These are phyloP conservation scores for Papiliotrema nemorosa DNA, from an alignment of 1,284 basidiomycete genomes.

Conservation along the genomic window DNA sequence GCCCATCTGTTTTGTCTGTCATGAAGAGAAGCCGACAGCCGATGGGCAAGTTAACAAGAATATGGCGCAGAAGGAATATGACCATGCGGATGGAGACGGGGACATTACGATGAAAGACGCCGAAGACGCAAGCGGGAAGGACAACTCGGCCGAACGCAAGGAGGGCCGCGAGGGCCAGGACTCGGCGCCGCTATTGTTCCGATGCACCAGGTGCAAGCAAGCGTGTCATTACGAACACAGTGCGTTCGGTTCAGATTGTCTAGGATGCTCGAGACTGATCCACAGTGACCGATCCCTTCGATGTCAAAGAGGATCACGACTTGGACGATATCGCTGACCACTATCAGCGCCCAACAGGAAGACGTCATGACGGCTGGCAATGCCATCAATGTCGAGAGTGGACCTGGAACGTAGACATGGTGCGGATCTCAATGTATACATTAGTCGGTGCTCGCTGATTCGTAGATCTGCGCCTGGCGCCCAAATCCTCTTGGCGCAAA, in stretches of 20 bases:
- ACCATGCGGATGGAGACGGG: background rate
- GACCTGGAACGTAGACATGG: slow-evolving; percentile 64
- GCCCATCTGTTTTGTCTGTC: slow-evolving; percentile 72
- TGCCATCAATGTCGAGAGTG: slow-evolving; percentile 78
- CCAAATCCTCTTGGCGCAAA: slow-evolving; percentile 64
- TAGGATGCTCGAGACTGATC: background rate
- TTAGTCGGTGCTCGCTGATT: background rate
- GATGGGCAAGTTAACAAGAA: background rate
- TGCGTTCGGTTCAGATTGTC: slow-evolving; percentile 7
- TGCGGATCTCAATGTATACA: slow-evolving; percentile 10
- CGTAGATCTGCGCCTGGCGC: slow-evolving; percentile 80
- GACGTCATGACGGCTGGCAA: slow-evolving; percentile 58
- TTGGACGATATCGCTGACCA: slow-evolving; percentile 39
- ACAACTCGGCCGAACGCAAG: background rate
- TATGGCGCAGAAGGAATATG: background rate
- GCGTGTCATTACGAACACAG: slow-evolving; percentile 70
- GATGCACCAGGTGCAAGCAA: slow-evolving; percentile 73
- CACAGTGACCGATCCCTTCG: slow-evolving; percentile 24
- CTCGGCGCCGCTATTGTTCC: slow-evolving; percentile 58
- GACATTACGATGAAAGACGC: slow-evolving; percentile 3
- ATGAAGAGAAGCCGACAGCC: slow-evolving; percentile 45
- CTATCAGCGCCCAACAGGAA: slow-evolving; percentile 55
- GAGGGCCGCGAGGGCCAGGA: background rate
- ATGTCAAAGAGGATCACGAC: slow-evolving; percentile 9
- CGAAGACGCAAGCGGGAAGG: too few species aligned